Base-by-base conservation (phyloP, 306 rosid genomes). In the Luffa acutangula region DNA sequence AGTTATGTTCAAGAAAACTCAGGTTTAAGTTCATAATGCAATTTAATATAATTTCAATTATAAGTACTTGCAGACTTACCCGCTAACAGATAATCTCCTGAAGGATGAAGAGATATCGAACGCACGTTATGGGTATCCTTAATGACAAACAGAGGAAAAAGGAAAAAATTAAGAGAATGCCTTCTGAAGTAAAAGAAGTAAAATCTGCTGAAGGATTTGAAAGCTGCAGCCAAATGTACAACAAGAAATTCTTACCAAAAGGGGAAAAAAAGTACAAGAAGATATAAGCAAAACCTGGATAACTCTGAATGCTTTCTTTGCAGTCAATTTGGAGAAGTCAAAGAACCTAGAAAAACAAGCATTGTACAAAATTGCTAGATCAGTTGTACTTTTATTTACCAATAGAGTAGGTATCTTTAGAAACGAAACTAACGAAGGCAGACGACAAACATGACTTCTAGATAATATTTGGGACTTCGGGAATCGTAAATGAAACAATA, bases 101-200 rank as follows among this genome's bases (percentile, higher is more conserved):
- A 92, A 42, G 98, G 97, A 85, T 94, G 98, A 84, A 92, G 89
- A 36, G 93, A 87, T 60, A 94, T 91, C 20, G 96, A 94, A 20
- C 96, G 95, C 83, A 94, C 98, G 78, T 94, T 94, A 84, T 91
- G 97, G 1, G 98, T 89, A 85, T 94, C 98, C 97, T 94, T 87
- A 85, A 76, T 66, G 76, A 77, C 82, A 77, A 66, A 75, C 67
- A 57, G 43, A 60, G 67, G 41, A 0, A 77, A 31, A 60, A 59
- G 54, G 65, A 42, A 78, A 7, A 78, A 56, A 17, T 3, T 18
- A 65, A 64, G 43, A 60, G 80, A 82, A 18, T 33, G 34, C 36
- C 57, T 63, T 51, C 46, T 45, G 69, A 71, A 67, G 49, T 59
- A 51, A 36, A 53, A 63, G 75, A 43, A 49, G 21, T 64, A 79